Conservation (phyloP, 129 eudicot species). For the Sambucus nigra region DNA sequence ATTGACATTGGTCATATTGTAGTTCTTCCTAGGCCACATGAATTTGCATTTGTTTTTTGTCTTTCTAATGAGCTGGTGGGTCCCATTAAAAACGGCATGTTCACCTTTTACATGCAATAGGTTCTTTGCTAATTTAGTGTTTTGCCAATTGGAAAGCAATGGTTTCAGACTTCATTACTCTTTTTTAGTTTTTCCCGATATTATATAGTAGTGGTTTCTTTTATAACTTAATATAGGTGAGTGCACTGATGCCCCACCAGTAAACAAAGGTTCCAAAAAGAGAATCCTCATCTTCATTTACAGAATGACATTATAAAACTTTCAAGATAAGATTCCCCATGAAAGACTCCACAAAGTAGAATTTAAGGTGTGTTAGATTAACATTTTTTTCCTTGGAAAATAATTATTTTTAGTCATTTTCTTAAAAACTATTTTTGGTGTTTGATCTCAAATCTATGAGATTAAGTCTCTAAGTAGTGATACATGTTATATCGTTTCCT, state of each 20-base stretch:
- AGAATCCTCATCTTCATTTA: slow-evolving; percentile 31
- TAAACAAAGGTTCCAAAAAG: no score
- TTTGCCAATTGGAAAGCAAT: slow-evolving; percentile 18
- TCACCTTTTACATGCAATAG: not conserved
- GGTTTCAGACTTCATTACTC: slow-evolving; percentile 6
- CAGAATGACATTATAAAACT: slow-evolving; percentile 7
- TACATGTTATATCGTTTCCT: no score
- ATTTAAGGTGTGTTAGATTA: no score
- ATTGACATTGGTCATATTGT: not conserved
- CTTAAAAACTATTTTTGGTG: no score
- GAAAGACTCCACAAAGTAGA: not conserved
- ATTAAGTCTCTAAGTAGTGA: no score
- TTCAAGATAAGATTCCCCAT: slow-evolving; percentile 4
- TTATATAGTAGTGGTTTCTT: slow-evolving; percentile 18
- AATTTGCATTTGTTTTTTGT: not conserved
- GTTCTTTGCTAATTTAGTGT: slow-evolving; percentile 8
- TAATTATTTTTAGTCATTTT: no score
- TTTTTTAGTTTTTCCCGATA: slow-evolving; percentile 11
- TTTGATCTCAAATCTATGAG: no score
- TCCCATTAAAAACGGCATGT: slow-evolving; percentile 1
- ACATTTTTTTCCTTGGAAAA: no score
- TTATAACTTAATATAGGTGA: slow-evolving; percentile 13
- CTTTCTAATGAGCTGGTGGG: not conserved
- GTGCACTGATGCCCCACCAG: slow-evolving; percentile 25
- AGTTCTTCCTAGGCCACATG: slow-evolving; percentile 2